Evolutionary conservation across 2,329 filamentous ascomycete genomes (phyloP), one percentile per base, ranked within the genome.

Genomic region (Colletotrichum shisoi): DNA sequence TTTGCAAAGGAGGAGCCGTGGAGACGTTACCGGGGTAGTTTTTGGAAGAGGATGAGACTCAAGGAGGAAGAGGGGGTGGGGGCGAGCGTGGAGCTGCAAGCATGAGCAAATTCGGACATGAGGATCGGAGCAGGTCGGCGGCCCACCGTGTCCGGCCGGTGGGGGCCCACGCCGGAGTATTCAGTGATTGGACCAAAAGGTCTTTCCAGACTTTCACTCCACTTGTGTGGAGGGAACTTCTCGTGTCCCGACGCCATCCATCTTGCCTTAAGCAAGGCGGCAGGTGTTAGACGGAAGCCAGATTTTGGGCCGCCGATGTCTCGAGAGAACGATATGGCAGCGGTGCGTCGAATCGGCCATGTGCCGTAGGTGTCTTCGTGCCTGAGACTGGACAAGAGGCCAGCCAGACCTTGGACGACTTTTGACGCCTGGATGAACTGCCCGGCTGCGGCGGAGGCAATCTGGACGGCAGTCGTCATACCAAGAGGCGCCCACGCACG

Each of bases 61-160:
- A 48, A 58, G 45, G 57, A 61, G 58, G 40, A 48, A 31, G n/a
- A 40, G 17, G 37, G 15, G 34, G 15, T 13, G 17, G 4, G 37
- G 1, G 19, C 12, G 42, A 21, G 31, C 31, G 31, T 27, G 39
- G 58, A 42, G 59, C 58, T 67, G 59, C 63, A 63, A 58, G 60
- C 53, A 48, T 59, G 64, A 54, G 59, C 48, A 40, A 49, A 67
- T 63, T 59, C 64, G 64, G 60, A 54, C 61, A 53, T 58, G 60
- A 58, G 51, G 53, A 63, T 63, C 64, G 64, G 64, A 44, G 64
- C 48, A 67, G 48, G 64, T 67, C 64, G 60, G 64, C 27, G 60
- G 31, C 53, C 61, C 64, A 63, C 64, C 46, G 40, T 48, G 53
- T 13, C 45, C 60, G 63, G 49, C 52, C 59, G 60, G 42, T 12